Base-by-base conservation (phyloP, 31 red algal genomes). In the Asparagopsis taxiformis region DNA sequence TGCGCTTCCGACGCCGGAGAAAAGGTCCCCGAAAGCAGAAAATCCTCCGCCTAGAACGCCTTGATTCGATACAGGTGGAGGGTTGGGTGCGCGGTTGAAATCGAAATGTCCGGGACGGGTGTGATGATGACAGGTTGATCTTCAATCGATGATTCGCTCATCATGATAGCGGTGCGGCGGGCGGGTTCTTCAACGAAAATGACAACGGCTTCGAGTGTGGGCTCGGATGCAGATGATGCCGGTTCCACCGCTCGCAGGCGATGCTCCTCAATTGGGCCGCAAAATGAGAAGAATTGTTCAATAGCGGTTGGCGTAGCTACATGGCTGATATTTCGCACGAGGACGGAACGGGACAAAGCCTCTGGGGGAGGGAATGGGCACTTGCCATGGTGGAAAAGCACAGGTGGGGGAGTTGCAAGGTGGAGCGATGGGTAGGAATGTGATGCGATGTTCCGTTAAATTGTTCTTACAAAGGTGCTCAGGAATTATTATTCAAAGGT, bases 251-350 rank as follows among this genome's bases (percentile, higher is more conserved):
- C 66, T 30, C 81, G 81, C 25, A 88, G 17, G 65, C 83, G 83
- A 51, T 77, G 65, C 25, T 22, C 31, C n/a, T 52, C 64, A 56
- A 88, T 71, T 30, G 83, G 66, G 33, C 83, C 72, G 19, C 72
- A 75, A 64, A 88, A 88, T 6, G 83, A 88, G 65, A 88, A 88
- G 55, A 88, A 88, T 26, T 88, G 72, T 63, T 88, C 83, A 44
- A 88, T 88, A 26, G 83, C 59, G 35, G 72, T 70, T 19, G 72
- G 33, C 1, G 83, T 78, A 6, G 83, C 83, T 17, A 78, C 43
- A 20, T 50, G 83, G 0, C 59, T 66, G 19, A 88, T 78, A 29
- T 88, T 88, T 22, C 73, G 72, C 63, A 88, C 83, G 16, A 88
- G 68, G 2, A 88, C 83, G 24, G 83, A 21, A 23, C 83, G 83